Percentiles rank a stretch among this genome's conserved stretches.
Conservation (phyloP, 2,329 filamentous ascomycete genomes). For the Fusarium sp. region DNA sequence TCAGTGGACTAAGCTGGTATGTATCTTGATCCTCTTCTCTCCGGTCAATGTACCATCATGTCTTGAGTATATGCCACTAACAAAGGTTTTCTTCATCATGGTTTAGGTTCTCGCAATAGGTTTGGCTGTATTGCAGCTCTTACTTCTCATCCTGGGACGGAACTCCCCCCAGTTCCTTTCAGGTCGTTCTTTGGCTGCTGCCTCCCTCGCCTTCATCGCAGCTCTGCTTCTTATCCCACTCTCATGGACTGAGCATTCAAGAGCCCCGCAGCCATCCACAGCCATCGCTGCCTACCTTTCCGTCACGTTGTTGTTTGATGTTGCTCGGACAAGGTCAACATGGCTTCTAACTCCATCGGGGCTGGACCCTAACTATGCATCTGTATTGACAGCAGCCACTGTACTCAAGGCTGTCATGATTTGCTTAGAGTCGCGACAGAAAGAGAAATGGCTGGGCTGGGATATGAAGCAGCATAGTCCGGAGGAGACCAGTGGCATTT, state of each 20-base stretch:
- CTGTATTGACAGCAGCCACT: background rate
- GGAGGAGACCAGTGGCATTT: background rate
- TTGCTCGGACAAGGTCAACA: background rate
- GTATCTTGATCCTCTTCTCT: background rate
- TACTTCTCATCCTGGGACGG: accelerated
- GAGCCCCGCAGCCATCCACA: background rate
- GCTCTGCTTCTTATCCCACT: background rate
- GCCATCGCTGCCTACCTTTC: background rate
- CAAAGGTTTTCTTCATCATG: background rate
- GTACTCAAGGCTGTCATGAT: background rate
- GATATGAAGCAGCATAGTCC: background rate
- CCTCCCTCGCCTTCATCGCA: background rate
- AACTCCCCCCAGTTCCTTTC: background rate
- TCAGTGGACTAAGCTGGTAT: background rate
- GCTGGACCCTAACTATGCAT: accelerated
- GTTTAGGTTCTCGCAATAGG: background rate
- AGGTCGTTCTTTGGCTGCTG: background rate
- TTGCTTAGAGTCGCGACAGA: background rate
- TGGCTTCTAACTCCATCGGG: background rate
- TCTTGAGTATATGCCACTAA: background rate
- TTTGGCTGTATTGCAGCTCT: background rate
- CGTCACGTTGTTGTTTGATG: background rate
- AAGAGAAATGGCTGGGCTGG: background rate
- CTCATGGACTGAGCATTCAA: background rate
- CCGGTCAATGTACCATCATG: accelerated